Base-by-base conservation (phyloP, 495 filamentous ascomycete genomes). In the Aspergillus asperescens region DNA sequence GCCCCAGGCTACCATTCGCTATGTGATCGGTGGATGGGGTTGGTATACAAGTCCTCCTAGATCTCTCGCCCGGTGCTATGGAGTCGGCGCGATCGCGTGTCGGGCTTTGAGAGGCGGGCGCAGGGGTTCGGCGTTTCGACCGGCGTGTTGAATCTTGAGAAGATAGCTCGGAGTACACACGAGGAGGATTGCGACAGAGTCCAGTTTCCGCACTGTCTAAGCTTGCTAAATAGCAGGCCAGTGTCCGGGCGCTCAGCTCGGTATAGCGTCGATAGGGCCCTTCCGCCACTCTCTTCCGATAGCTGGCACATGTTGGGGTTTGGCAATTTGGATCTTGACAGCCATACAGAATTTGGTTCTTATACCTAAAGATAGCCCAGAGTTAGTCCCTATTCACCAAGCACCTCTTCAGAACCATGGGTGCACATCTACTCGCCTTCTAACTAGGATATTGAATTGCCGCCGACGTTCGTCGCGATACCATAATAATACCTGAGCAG, bases 271-370 rank as follows among this genome's bases (percentile, higher is more conserved):
- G 84, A 54, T 87, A 81, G 3, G 89, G 88, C 5, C 76, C 79
- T 54, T 81, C 82, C 10, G 80, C 77, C 16, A 83, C 65, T 48
- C 85, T 77, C 62, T 77, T 85, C 47, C 86, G 82, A 64, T 79
- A 88, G 57, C 81, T 90, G 55, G 89, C 88, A 70, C 90, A 96
- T 27, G 88, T 90, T 12, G 87, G 67, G 1, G 84, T 93, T 16
- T 72, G 77, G 67, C 90, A 96, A 37, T 72, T 66, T n/a, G 76
- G 71, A 42, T 81, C 78, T 41, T 80, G 75, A 61, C 90, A 96
- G 48, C 90, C 90, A 51, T 90, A 78, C 29, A 89, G 79, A n/a
- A 96, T 78, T 69, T 96, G 90, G 16, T 77, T 73, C 54, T 90
- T 86, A 62, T 87, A 94, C 55, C 90, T 95, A 62, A n/a, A 47